Conservation (phyloP, 805 yeast species). For the Metschnikowia corniflorae region DNA sequence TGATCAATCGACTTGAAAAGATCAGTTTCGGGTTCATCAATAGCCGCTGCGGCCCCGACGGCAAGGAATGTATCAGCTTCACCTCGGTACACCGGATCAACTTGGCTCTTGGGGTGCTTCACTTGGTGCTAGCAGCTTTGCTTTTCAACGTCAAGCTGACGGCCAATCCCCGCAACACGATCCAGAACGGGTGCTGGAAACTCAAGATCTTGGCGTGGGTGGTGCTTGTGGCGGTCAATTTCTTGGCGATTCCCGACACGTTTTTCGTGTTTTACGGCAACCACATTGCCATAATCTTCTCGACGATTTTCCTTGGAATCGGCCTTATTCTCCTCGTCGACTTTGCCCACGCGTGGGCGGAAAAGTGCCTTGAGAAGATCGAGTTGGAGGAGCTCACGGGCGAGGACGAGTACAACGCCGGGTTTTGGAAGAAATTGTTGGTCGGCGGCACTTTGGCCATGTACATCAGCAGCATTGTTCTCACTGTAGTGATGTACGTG, state of each 20-base stretch:
- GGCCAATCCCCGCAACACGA: slow-evolving; percentile 67
- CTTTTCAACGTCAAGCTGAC: slow-evolving; percentile 76
- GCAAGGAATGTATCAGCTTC: slow-evolving; percentile 80
- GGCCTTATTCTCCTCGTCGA: slow-evolving; percentile 90
- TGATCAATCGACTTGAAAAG: slow-evolving; percentile 67
- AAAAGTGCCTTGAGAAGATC: slow-evolving; percentile 84
- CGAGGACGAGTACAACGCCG: slow-evolving; percentile 45
- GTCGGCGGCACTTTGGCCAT: slow-evolving; percentile 84
- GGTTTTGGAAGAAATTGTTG: slow-evolving; percentile 75
- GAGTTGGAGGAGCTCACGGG: slow-evolving; percentile 66
- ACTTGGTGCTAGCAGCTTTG: slow-evolving; percentile 62
- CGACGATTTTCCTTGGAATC: slow-evolving; percentile 80
- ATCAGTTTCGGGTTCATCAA: slow-evolving; percentile 67
- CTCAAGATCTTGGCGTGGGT: slow-evolving; percentile 63
- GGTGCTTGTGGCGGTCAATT: slow-evolving; percentile 55
- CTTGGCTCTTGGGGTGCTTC: slow-evolving; percentile 80
- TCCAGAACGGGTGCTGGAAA: slow-evolving; percentile 94
- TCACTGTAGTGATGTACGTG: slow-evolving; percentile 77
- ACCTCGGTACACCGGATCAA: slow-evolving; percentile 91
- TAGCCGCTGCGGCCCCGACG: slow-evolving; percentile 65
- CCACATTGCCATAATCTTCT: slow-evolving; percentile 77
- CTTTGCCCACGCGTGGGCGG: slow-evolving; percentile 99
- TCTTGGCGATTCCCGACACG: slow-evolving; percentile 72
- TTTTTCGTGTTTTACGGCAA: slow-evolving; percentile 91
- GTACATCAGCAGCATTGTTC: slow-evolving; percentile 69